Evolutionary conservation across 768 basidiomycete genomes (phyloP).

Genomic region (Tylopilus vinaceipallidus): DNA sequence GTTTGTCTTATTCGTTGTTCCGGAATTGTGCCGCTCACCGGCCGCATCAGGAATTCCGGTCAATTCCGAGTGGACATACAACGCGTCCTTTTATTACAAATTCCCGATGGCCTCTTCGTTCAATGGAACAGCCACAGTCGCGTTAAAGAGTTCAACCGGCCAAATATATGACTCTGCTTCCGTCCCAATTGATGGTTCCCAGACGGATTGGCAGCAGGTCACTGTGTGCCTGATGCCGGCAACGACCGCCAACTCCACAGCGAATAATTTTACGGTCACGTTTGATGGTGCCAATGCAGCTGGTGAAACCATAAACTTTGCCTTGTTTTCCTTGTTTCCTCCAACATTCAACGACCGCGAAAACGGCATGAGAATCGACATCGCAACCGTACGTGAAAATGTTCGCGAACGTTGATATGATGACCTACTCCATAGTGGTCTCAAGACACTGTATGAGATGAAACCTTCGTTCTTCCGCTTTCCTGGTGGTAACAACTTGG

Average conservation of each 20-base stretch:
- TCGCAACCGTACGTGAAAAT: constrained; percentile 43
- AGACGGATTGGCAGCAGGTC: constrained; percentile 50
- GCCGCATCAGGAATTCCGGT: constrained; percentile 51
- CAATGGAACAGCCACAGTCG: constrained; percentile 40
- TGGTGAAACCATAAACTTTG: constrained; percentile 50
- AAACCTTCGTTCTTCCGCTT: constrained; percentile 61
- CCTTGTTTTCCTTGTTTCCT: constrained; percentile 61
- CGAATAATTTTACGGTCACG: constrained; percentile 53
- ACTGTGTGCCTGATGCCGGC: constrained; percentile 41
- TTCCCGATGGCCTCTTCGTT: constrained; percentile 45
- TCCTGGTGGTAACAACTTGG: constrained; percentile 66
- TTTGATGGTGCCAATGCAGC: constrained; percentile 40
- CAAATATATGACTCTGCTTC: constrained; percentile 39
- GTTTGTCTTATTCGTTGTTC: constrained; percentile 26
- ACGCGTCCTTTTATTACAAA: constrained; percentile 57
- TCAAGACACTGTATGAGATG: constrained; percentile 49
- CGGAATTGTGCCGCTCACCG: no score
- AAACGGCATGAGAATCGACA: constrained; percentile 62
- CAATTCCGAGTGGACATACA: constrained; percentile 48
- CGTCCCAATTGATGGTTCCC: constrained; percentile 37
- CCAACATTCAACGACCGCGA: constrained; percentile 58
- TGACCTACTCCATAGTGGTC: background rate
- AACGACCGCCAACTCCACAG: constrained; percentile 36
- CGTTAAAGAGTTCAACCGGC: constrained; percentile 44
- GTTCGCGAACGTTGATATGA: background rate